Evolutionary conservation across 2,329 filamentous ascomycete genomes (phyloP).

Genomic region (Ceratocystiopsis brevicomis): DNA sequence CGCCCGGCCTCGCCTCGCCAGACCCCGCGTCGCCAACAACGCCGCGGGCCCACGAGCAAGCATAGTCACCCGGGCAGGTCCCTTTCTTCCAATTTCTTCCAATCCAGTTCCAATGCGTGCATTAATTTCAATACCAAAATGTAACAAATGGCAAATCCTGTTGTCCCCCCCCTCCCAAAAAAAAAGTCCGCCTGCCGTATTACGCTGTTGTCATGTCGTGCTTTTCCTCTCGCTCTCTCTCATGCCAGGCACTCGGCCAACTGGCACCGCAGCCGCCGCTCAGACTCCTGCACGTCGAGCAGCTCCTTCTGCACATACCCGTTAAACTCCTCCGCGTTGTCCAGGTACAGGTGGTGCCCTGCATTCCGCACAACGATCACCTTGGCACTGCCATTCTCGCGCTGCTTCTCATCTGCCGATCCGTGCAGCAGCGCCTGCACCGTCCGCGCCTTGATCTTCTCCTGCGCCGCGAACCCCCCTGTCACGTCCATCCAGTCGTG

Average conservation of each 20-base stretch:
- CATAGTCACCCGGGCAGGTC: too few species aligned
- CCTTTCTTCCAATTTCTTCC: too few species aligned
- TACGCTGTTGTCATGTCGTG: too few species aligned
- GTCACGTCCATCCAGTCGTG: constrained; percentile 97
- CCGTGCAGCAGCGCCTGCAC: constrained; percentile 39
- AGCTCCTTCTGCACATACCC: constrained; percentile 31
- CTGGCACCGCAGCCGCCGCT: constrained; percentile 6
- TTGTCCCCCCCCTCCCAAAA: too few species aligned
- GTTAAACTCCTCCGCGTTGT: constrained; percentile 41
- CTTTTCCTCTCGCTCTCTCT: too few species aligned
- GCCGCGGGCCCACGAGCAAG: too few species aligned
- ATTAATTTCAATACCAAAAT: too few species aligned
- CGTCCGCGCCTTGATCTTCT: constrained; percentile 56
- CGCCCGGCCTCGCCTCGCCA: too few species aligned
- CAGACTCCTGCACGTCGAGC: constrained; percentile 24
- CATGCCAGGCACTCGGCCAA: not conserved
- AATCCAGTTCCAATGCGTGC: too few species aligned
- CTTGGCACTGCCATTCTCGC: constrained; percentile 64
- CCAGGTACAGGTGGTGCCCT: constrained; percentile 40
- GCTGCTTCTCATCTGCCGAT: constrained; percentile 45
- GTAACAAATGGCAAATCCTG: too few species aligned
- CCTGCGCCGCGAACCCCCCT: constrained; percentile 61
- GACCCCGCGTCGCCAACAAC: too few species aligned
- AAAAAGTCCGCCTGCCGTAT: not conserved
- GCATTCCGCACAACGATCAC: constrained; percentile 55